Conservation (phyloP, 139 green algal genomes). For the Deuterostichococcus epilithicus region DNA sequence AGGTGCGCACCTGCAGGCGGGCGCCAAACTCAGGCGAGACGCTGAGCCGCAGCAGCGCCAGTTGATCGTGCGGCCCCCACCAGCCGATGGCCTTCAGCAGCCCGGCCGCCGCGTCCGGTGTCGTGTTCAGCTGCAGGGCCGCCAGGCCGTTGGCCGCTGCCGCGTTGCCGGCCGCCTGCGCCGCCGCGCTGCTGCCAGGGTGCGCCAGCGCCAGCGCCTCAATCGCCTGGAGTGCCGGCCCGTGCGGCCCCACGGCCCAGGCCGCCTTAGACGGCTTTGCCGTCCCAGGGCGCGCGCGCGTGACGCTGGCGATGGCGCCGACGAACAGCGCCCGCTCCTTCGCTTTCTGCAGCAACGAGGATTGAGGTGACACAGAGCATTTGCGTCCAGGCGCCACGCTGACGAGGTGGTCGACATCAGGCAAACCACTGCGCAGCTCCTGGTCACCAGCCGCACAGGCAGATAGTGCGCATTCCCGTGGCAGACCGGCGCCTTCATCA, state of each 20-base stretch:
- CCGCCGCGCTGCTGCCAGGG: neutral
- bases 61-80: slow-evolving; percentile 51
- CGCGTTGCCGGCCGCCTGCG: neutral
- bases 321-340: slow-evolving; percentile 6
- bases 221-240: slow-evolving; percentile 25
- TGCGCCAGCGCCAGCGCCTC: slow-evolving; percentile 9
- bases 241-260: slow-evolving; percentile 42
- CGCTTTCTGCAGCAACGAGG: slow-evolving; percentile 2
- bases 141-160: neutral
- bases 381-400: too few species aligned
- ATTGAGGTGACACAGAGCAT: neutral
- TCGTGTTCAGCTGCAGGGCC: slow-evolving; percentile 9
- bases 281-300: neutral
- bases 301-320: neutral
- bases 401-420: too few species aligned
- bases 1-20: neutral
- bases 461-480: too few species aligned
- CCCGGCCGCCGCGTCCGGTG: slow-evolving; percentile 13
- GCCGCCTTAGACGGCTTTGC: slow-evolving; percentile 15
- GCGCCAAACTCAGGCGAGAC: neutral
- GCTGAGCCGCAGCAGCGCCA: slow-evolving; percentile 39
- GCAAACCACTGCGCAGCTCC: too few species aligned
- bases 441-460: too few species aligned
- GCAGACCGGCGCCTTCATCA: too few species aligned
- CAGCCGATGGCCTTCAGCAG: slow-evolving; percentile 55